These are phyloP conservation scores for Apiotrichum montevideense DNA, from an alignment of 1,284 basidiomycete genomes.

Conservation along the genomic window DNA sequence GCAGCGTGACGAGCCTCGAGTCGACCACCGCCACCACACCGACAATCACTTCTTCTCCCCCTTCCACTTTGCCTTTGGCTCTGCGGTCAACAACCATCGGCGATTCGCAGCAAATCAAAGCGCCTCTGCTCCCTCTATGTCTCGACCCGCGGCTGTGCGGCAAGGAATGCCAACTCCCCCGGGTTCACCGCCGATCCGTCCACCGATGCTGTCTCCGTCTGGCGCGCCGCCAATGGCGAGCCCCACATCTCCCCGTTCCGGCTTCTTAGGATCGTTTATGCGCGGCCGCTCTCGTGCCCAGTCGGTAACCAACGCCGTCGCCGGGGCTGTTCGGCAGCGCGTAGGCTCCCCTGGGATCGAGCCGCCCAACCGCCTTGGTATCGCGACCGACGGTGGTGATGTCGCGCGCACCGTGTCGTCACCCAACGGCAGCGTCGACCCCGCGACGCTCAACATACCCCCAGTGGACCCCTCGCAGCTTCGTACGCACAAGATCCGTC, in stretches of 20 bases:
- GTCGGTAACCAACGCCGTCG: conserved; percentile 29
- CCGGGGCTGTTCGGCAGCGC: conserved; percentile 15
- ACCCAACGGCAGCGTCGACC: conserved; percentile 11
- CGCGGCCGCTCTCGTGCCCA: conserved; percentile 37
- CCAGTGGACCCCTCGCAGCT: conserved; percentile 10
- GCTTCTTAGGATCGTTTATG: conserved; percentile 44
- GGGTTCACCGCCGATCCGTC: not conserved
- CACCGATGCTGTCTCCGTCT: not conserved
- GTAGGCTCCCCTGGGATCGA: conserved; percentile 21
- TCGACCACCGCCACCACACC: no score
- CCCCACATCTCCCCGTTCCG: conserved; percentile 39
- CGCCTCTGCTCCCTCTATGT: not conserved
- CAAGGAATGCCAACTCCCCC: not conserved
- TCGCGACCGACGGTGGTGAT: conserved; percentile 6
- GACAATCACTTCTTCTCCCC: no score
- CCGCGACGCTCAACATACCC: conserved; percentile 7
- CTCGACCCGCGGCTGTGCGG: not conserved
- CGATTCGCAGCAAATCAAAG: no score
- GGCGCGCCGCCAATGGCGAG: not conserved
- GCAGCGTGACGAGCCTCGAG: no score
- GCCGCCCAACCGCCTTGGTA: conserved; percentile 18
- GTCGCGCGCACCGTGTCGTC: conserved; percentile 38
- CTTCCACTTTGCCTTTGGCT: no score
- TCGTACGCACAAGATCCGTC: conserved; percentile 56
- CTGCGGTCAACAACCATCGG: no score